A percentile compares a stretch with the other conserved stretches of the same genome.
Conservation (phyloP, 139 green algal genomes). For the Edaphochlamys debaryana region DNA sequence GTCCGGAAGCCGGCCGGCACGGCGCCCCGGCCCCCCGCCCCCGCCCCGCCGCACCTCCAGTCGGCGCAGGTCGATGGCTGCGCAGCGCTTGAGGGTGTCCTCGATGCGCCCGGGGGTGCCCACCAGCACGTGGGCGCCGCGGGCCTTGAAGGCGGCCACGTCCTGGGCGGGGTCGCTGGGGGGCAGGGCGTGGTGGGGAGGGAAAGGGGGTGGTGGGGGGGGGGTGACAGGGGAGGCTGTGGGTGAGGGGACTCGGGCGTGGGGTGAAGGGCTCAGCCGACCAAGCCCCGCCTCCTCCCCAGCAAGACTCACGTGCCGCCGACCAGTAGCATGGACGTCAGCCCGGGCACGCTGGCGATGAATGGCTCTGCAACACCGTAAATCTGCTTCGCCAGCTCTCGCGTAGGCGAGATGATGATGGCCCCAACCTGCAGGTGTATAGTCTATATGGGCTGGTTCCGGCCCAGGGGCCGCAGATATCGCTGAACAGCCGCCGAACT, state of each 20-base stretch:
- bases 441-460: no score
- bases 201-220: neutral
- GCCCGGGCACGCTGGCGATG: constrained; percentile 63
- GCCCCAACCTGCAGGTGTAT: constrained; percentile 79
- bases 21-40: no score
- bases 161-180: constrained; percentile 76
- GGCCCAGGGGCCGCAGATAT: no score
- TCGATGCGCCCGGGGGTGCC: constrained; percentile 94
- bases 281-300: no score
- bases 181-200: neutral
- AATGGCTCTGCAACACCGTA: constrained; percentile 85
- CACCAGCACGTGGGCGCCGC: constrained; percentile 84
- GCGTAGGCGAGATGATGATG: constrained; percentile 92
- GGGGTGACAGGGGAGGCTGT: no score
- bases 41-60: constrained; percentile 78
- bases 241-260: neutral
- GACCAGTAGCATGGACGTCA: constrained; percentile 75
- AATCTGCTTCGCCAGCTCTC: constrained; percentile 95
- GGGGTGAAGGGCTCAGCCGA: neutral
- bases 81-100: constrained; percentile 85
- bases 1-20: no score
- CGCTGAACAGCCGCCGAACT: no score
- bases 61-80: constrained; percentile 68
- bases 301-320: constrained; percentile 87
- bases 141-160: constrained; percentile 71